Evolutionary conservation across 2,329 filamentous ascomycete species (phyloP), one percentile per base, ranked within the genome.

Genomic region (Paecilomyces dactylethromorphus): DNA sequence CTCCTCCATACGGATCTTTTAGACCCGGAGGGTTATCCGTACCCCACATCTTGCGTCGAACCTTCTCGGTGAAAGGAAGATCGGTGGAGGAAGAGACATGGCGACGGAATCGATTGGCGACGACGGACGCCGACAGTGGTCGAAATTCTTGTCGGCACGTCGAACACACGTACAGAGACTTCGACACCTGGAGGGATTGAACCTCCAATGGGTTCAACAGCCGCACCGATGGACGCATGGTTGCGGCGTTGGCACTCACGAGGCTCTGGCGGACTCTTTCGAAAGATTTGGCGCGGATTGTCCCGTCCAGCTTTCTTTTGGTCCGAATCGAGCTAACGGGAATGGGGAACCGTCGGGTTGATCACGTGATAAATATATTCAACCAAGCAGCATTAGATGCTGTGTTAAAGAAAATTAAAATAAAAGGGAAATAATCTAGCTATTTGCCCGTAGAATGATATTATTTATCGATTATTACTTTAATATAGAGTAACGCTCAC

Each of bases 21-120:
- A 73, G 57, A 24, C 79, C 80, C 10, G 79, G 79, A 13, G 80
- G 79, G 21, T 77, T 73, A 52, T 82, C 78, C 22, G 77, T 79
- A 6, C 79, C 79, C 80, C 79, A 82, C 60, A 82, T 68, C 65
- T 74, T 79, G 61, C 72, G 70, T 57, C 80, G 77, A 55, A 81
- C 64, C 59, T 74, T 76, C 59, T 82, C 78, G 54, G 76, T 76
- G 59, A 79, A 67, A 49, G 75, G 68, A 52, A 71, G 62, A 55
- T 67, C 65, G 59, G 66, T 64, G 64, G 71, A 70, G 35, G 64
- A 68, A 58, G 71, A 29, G 26, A 29, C 71, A 66, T 74, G 65
- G 63, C 68, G 71, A 63, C 73, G 71, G 65, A 69, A 67, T 65
- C 71, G 70, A 55, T 66, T 70, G 56, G 66, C 59, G 52, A 45